These are phyloP conservation scores for Chenopodium berlandieri DNA, from an alignment of 148 eudicot genomes.

Conservation along the genomic window DNA sequence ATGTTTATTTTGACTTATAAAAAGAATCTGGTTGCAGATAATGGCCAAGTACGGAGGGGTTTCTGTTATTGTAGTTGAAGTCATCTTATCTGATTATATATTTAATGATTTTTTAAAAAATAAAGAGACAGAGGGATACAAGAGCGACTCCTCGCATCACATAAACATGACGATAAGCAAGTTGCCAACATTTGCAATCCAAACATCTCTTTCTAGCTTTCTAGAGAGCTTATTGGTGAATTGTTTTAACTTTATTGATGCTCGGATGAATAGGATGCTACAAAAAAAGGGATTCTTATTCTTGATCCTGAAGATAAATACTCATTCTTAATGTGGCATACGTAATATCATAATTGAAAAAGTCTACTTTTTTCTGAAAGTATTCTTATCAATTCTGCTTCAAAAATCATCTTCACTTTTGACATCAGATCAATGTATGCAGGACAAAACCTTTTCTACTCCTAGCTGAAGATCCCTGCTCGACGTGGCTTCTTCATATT, in stretches of 20 bases:
- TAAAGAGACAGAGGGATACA: conserved; percentile 12
- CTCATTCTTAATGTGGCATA: conserved; percentile 19
- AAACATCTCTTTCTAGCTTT: conserved; percentile 15
- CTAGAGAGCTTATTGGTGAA: conserved; percentile 27
- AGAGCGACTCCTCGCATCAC: conserved; percentile 30
- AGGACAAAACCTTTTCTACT: conserved; percentile 20
- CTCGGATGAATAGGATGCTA: conserved; percentile 19
- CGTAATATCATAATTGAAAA: not conserved
- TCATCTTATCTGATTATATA: conserved; percentile 26
- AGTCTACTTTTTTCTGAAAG: conserved; percentile 19
- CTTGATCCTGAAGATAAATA: conserved; percentile 21
- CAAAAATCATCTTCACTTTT: conserved; percentile 25
- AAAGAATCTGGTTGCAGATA: conserved; percentile 19
- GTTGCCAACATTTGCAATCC: conserved; percentile 26
- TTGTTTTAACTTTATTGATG: conserved; percentile 24
- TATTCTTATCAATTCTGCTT: conserved; percentile 28
- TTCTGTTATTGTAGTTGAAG: conserved; percentile 4
- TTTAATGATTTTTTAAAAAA: not conserved
- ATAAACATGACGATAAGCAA: conserved; percentile 24
- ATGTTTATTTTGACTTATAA: conserved; percentile 9
- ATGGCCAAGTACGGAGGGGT: conserved; percentile 26
- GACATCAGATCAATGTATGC: conserved; percentile 26
- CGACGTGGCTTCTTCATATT: conserved; percentile 16
- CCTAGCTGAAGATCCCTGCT: conserved; percentile 17
- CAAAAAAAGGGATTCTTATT: conserved; percentile 25